These are phyloP conservation scores for Ascosphaera pollenicola DNA, from an alignment of 2,329 filamentous ascomycete genomes.

Conservation along the genomic window DNA sequence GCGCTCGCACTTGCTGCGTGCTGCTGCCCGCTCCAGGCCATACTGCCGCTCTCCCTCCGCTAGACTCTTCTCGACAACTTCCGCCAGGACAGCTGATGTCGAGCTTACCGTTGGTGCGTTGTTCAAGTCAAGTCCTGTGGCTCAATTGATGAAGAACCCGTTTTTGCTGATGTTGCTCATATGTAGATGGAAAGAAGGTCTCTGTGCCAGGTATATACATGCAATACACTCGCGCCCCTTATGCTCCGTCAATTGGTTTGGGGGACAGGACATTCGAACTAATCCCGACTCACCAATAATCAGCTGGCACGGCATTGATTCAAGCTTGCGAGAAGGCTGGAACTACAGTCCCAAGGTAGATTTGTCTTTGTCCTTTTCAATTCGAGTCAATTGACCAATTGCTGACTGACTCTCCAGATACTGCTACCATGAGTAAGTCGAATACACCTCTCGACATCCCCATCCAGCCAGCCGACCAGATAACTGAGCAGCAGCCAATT, in stretches of 20 bases:
- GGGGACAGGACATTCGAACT: background rate
- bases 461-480: slow-evolving; percentile 2
- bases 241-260: background rate
- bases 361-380: slow-evolving; percentile 3
- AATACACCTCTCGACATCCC: slow-evolving; percentile 5
- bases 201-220: slow-evolving; percentile 65
- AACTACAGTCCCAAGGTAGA: slow-evolving; percentile 61
- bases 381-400: background rate
- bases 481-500: slow-evolving; percentile 10
- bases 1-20: slow-evolving; percentile 42
- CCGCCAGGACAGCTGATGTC: slow-evolving; percentile 67
- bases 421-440: slow-evolving; percentile 85
- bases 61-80: slow-evolving; percentile 63
- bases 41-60: slow-evolving; percentile 33
- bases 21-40: slow-evolving; percentile 34
- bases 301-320: slow-evolving; percentile 90
- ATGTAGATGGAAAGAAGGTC: slow-evolving; percentile 83
- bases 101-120: slow-evolving; percentile 80
- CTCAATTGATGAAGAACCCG: too few species aligned
- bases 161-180: too few species aligned
- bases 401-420: slow-evolving; percentile 36
- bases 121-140: too few species aligned
- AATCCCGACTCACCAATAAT: slow-evolving; percentile 4
- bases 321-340: slow-evolving; percentile 99
- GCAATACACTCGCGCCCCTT: too few species aligned